Evolutionary conservation across 2,329 filamentous ascomycete genomes (phyloP).

Genomic region (Achaetomium macrosporum): DNA sequence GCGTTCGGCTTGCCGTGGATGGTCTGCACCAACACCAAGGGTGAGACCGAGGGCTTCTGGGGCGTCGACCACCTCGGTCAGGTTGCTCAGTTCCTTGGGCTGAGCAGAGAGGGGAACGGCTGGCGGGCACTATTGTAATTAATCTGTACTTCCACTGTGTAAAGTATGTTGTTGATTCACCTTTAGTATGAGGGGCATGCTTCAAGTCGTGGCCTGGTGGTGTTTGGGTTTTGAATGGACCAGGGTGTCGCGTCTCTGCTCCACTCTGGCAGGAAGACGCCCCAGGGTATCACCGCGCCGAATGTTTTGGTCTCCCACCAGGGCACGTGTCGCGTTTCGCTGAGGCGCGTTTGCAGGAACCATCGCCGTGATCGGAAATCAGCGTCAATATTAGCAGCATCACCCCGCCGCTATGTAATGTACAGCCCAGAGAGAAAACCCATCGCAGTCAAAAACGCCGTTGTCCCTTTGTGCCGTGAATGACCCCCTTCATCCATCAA

Average conservation of each 20-base stretch:
- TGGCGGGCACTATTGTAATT: constrained; percentile 27
- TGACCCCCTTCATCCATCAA: constrained; percentile 26
- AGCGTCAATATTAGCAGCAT: constrained; percentile 22
- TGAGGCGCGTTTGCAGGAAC: background rate
- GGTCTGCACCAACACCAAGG: constrained; percentile 31
- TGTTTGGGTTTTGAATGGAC: too few species aligned
- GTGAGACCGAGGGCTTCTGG: constrained; percentile 33
- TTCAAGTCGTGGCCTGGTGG: too few species aligned
- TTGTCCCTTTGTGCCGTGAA: constrained; percentile 35
- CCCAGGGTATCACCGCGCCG: too few species aligned
- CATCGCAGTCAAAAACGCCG: constrained; percentile 38
- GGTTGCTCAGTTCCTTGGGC: constrained; percentile 31
- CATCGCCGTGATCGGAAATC: constrained; percentile 18
- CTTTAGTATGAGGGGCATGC: too few species aligned
- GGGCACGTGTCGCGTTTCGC: background rate
- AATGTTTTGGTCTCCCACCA: too few species aligned
- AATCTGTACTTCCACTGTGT: constrained; percentile 13
- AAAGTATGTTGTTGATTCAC: too few species aligned
- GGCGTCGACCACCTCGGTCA: constrained; percentile 37
- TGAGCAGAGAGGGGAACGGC: constrained; percentile 19
- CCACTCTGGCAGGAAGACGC: too few species aligned
- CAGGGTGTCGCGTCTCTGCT: too few species aligned
- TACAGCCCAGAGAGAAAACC: constrained; percentile 34
- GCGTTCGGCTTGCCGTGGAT: constrained; percentile 38
- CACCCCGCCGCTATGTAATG: constrained; percentile 32